Evolutionary conservation across 179 eudicot species (phyloP).

Genomic region (Patellifolia procumbens): DNA sequence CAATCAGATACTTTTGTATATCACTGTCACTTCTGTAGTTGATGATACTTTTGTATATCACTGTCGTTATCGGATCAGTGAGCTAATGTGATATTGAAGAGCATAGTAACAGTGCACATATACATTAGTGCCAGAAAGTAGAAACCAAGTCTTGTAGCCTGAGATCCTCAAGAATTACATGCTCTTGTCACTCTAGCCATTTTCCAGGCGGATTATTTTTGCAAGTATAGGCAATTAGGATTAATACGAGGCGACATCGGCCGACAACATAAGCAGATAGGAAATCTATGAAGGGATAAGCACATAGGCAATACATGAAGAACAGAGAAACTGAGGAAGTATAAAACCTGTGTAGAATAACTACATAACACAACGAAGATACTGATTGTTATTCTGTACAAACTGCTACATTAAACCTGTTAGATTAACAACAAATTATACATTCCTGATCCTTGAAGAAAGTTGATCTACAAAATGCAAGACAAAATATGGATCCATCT

Average conservation of each 20-base stretch:
- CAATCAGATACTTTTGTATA: background rate
- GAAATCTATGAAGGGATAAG: too few relatives aligned
- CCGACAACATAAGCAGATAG: too few relatives aligned
- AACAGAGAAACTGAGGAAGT: too few relatives aligned
- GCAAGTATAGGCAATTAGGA: too few relatives aligned
- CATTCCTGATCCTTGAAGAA: background rate
- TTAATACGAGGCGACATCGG: too few relatives aligned
- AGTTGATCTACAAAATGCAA: background rate
- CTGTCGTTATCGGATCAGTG: background rate
- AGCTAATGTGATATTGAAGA: background rate
- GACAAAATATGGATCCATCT: background rate
- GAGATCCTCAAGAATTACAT: too few relatives aligned
- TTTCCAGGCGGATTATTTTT: too few relatives aligned
- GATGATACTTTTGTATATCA: background rate
- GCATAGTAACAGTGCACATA: too few relatives aligned
- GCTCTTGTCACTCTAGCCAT: too few relatives aligned
- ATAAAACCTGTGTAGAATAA: background rate
- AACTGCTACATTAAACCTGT: constrained; percentile 17
- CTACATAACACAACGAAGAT: background rate
- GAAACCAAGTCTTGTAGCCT: background rate
- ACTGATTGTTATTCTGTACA: constrained; percentile 4
- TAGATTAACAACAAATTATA: constrained; percentile 14
- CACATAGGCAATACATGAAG: too few relatives aligned
- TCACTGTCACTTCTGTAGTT: too few relatives aligned
- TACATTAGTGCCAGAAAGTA: too few relatives aligned